A percentile compares a stretch with the other conserved stretches of the same genome.
phyloP scores from a whole-genome alignment of 2,329 filamentous ascomycete genomes.

The Cladosporium sp. region DNA sequence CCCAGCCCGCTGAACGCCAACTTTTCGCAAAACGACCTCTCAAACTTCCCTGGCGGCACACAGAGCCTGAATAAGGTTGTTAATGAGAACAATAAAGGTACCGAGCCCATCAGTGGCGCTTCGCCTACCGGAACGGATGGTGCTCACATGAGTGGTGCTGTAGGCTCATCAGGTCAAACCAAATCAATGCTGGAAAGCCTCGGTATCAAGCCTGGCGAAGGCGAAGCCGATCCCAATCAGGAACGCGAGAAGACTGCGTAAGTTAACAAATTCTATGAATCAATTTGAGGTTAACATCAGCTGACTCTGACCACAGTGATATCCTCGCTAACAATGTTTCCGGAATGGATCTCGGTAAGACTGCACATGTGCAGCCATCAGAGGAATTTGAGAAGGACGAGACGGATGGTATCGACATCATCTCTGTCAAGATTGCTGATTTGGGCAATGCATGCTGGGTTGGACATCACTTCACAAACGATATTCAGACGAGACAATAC shows the following conservation, averaged over 20 bases:
- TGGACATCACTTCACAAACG: slow-evolving; percentile 97
- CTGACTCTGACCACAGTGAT: slow-evolving; percentile 47
- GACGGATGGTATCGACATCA: slow-evolving; percentile 60
- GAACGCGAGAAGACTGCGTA: slow-evolving; percentile 92
- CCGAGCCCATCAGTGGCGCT: slow-evolving; percentile 32
- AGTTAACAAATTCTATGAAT: slow-evolving; percentile 35
- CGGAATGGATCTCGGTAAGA: slow-evolving; percentile 85
- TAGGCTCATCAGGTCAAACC: slow-evolving; percentile 43
- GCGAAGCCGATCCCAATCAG: slow-evolving; percentile 59
- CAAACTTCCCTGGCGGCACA: slow-evolving; percentile 54
- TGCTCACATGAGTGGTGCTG: slow-evolving; percentile 53
- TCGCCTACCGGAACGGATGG: slow-evolving; percentile 33
- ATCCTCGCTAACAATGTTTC: slow-evolving; percentile 89
- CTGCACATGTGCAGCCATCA: slow-evolving; percentile 49
- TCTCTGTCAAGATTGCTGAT: slow-evolving; percentile 98
- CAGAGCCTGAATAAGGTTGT: slow-evolving; percentile 80
- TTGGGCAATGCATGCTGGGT: slow-evolving; percentile 98
- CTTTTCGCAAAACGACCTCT: slow-evolving; percentile 74
- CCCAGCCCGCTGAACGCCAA: slow-evolving; percentile 90
- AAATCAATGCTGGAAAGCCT: slow-evolving; percentile 58
- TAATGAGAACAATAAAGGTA: slow-evolving; percentile 64
- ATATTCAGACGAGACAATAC: slow-evolving; percentile 97
- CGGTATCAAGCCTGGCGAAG: slow-evolving; percentile 47
- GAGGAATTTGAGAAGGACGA: slow-evolving; percentile 47
- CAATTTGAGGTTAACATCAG: slow-evolving; percentile 14